phyloP scores from a whole-genome alignment of 192 early-diverging fungal species.

The Spizellomyces punctatus region DNA sequence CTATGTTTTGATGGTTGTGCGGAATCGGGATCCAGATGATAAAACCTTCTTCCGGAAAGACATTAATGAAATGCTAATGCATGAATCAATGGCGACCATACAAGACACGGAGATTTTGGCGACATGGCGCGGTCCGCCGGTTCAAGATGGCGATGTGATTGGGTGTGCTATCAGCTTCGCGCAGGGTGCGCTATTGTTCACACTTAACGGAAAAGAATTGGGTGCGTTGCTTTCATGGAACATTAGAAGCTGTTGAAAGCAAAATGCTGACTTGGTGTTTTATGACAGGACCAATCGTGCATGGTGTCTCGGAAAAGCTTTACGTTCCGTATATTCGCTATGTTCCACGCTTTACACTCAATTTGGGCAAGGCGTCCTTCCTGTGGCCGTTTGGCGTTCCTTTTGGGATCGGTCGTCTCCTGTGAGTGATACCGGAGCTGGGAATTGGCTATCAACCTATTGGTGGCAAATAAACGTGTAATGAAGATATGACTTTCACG shows the following conservation, averaged over 20 bases:
- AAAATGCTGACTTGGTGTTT: not conserved
- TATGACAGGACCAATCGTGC: not conserved
- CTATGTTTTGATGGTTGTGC: slow-evolving; percentile 1
- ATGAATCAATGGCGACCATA: not conserved
- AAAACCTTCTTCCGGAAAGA: not conserved
- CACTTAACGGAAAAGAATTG: slow-evolving; percentile 24
- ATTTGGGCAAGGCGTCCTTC: slow-evolving; percentile 1
- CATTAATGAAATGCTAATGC: slow-evolving; percentile 21
- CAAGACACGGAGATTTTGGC: not conserved
- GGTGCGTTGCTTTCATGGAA: slow-evolving; percentile 1
- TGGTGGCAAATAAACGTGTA: no score
- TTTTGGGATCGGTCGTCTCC: not conserved
- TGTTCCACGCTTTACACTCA: not conserved
- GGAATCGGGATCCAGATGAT: not conserved
- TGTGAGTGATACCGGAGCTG: no score
- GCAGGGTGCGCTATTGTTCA: slow-evolving; percentile 16
- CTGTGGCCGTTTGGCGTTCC: slow-evolving; percentile 1
- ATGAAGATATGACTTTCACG: no score
- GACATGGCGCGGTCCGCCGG: not conserved
- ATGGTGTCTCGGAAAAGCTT: not conserved
- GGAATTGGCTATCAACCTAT: no score
- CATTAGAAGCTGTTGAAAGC: not conserved
- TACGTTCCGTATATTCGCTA: slow-evolving; percentile 2
- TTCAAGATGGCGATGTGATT: slow-evolving; percentile 39
- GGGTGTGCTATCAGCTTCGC: slow-evolving; percentile 26